These are phyloP conservation scores for Paramecium caudatum DNA, from an alignment of 73 alveolate genomes.

Conservation along the genomic window DNA sequence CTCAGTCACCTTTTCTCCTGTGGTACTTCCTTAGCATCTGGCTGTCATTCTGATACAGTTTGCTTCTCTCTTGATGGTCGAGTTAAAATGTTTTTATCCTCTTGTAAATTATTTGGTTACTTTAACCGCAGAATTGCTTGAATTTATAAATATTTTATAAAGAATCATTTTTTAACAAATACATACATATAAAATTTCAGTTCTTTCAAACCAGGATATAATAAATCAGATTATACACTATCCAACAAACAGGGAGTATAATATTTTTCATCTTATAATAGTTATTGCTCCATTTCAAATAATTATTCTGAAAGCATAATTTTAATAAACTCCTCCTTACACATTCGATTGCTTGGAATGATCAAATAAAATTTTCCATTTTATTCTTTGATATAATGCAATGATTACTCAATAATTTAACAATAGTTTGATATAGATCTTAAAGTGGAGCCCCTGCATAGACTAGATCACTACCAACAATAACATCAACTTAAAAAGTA, in stretches of 20 bases:
- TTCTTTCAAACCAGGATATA: slow-evolving; percentile 52
- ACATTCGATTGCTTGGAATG: slow-evolving; percentile 28
- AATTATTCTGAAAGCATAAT: slow-evolving; percentile 30
- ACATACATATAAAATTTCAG: slow-evolving; percentile 25
- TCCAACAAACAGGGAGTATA: neutral
- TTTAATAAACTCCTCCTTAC: neutral
- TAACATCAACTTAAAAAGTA: neutral
- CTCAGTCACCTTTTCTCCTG: too few relatives aligned
- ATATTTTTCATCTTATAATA: slow-evolving; percentile 39
- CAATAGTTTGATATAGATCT: slow-evolving; percentile 48
- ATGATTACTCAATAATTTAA: slow-evolving; percentile 34
- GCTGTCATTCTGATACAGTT: too few relatives aligned
- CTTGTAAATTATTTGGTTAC: too few relatives aligned
- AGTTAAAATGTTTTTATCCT: too few relatives aligned
- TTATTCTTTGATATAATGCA: neutral
- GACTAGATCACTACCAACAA: slow-evolving; percentile 61
- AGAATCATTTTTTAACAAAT: slow-evolving; percentile 33
- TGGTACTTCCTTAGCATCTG: too few relatives aligned
- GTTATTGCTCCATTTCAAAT: neutral
- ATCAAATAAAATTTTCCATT: slow-evolving; percentile 59
- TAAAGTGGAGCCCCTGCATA: slow-evolving; percentile 45
- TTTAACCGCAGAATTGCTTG: too few relatives aligned
- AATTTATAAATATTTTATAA: too few relatives aligned
- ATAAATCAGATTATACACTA: neutral
- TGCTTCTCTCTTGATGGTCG: too few relatives aligned